Conservation (phyloP, 768 basidiomycete species). For the Artomyces pyxidatus region DNA sequence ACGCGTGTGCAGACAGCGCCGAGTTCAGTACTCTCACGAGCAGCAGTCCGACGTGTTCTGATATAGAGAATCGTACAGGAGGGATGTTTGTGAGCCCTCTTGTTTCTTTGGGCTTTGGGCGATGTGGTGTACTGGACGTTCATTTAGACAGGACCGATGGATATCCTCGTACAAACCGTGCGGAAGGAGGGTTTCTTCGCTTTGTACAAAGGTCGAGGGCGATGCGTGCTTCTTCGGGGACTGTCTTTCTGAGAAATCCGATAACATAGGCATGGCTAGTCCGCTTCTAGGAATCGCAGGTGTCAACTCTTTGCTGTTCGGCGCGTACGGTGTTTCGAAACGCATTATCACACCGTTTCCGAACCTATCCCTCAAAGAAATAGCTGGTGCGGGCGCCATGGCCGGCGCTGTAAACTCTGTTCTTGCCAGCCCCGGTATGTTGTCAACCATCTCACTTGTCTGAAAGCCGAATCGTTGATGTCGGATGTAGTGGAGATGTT, state of each 20-base stretch:
- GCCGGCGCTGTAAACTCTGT: slow-evolving; percentile 89
- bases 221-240: too few relatives aligned
- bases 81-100: slow-evolving; percentile 74
- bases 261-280: slow-evolving; percentile 80
- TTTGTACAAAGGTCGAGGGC: slow-evolving; percentile 76
- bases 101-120: background rate
- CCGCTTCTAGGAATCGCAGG: slow-evolving; percentile 90
- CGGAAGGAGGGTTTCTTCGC: slow-evolving; percentile 87
- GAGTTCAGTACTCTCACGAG: slow-evolving; percentile 37
- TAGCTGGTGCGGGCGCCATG: slow-evolving; percentile 80
- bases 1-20: slow-evolving; percentile 84
- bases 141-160: slow-evolving; percentile 83
- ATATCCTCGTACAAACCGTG: slow-evolving; percentile 77
- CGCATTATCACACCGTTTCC: slow-evolving; percentile 86
- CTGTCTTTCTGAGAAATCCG: too few relatives aligned
- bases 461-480: background rate
- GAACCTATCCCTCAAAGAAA: slow-evolving; percentile 70
- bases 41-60: slow-evolving; percentile 1
- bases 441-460: background rate
- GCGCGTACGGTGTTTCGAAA: slow-evolving; percentile 76
- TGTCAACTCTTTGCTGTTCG: slow-evolving; percentile 93
- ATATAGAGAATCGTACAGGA: slow-evolving; percentile 34
- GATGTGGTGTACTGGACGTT: background rate
- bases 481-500: slow-evolving; percentile 81
- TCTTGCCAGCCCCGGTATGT: slow-evolving; percentile 78